Conservation (phyloP, 2,329 filamentous ascomycete genomes). For the Colletotrichum sojae region DNA sequence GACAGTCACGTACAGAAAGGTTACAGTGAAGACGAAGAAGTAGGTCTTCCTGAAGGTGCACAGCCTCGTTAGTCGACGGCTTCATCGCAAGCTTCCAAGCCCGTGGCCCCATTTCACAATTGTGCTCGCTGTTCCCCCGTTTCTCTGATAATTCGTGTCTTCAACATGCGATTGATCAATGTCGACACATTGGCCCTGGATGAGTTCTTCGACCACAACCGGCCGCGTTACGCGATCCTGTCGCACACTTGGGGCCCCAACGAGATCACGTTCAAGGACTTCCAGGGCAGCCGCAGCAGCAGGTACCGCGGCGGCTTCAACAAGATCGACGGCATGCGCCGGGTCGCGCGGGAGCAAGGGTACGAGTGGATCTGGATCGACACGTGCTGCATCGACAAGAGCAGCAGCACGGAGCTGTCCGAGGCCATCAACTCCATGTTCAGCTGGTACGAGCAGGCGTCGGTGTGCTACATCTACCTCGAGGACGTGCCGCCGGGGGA, state of each 20-base stretch:
- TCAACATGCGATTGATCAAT: conserved; percentile 48
- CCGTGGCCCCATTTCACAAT: too few relatives aligned
- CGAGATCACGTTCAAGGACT: conserved; percentile 48
- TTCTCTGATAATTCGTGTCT: too few relatives aligned
- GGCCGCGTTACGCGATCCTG: conserved; percentile 50
- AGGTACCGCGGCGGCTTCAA: conserved; percentile 9
- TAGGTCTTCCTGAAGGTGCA: too few relatives aligned
- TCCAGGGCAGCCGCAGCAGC: conserved; percentile 10
- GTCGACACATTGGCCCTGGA: conserved; percentile 42
- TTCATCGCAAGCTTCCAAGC: too few relatives aligned
- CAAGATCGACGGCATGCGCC: conserved; percentile 28
- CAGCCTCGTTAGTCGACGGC: too few relatives aligned
- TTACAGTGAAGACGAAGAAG: too few relatives aligned
- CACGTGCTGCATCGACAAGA: conserved; percentile 52
- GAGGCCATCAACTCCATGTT: conserved; percentile 49
- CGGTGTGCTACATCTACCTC: conserved; percentile 46
- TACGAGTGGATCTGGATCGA: conserved; percentile 49
- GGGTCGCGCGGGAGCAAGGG: conserved; percentile 11
- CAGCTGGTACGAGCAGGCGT: conserved; percentile 49
- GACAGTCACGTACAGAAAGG: too few relatives aligned
- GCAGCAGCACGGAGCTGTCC: conserved; percentile 48
- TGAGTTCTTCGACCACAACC: conserved; percentile 41
- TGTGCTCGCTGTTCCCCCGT: too few relatives aligned
- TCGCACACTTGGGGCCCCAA: conserved; percentile 53
- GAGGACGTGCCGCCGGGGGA: conserved; percentile 14